A percentile compares a stretch with the other conserved stretches of the same genome.
These are phyloP conservation scores for Cicer arietinum DNA, from an alignment of 306 rosid genomes.

Conservation along the genomic window DNA sequence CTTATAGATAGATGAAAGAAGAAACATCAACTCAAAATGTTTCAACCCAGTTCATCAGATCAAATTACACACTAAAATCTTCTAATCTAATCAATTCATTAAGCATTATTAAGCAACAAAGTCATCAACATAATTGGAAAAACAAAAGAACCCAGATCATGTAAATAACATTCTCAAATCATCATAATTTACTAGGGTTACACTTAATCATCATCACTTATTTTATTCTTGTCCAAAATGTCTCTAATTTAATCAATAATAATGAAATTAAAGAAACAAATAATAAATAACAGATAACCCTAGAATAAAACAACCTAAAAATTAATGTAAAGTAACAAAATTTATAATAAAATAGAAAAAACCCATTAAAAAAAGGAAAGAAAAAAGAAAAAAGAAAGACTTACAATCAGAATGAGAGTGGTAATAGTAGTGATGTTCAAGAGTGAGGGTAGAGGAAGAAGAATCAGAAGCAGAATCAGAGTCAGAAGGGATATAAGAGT, in stretches of 20 bases:
- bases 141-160: conserved; percentile 22
- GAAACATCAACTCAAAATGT: conserved; percentile 10
- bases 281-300: no score
- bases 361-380: neutral
- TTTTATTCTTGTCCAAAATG: no score
- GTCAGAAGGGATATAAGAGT: conserved; percentile 45
- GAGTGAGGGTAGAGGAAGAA: conserved; percentile 51
- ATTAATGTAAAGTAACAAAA: neutral
- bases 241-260: no score
- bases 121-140: neutral
- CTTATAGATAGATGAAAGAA: conserved; percentile 4
- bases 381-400: neutral
- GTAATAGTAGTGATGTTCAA: conserved; percentile 53
- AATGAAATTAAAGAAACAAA: no score
- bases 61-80: neutral
- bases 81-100: neutral
- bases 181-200: no score
- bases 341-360: neutral
- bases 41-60: neutral
- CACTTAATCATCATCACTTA: no score
- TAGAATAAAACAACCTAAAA: no score
- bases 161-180: neutral
- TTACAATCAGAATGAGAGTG: conserved; percentile 64
- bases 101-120: neutral
- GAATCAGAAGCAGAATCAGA: conserved; percentile 38